Evolutionary conservation across 1,139 yeast species (phyloP), one percentile per base, ranked within the genome.

Genomic region (Pichia norvegensis): DNA sequence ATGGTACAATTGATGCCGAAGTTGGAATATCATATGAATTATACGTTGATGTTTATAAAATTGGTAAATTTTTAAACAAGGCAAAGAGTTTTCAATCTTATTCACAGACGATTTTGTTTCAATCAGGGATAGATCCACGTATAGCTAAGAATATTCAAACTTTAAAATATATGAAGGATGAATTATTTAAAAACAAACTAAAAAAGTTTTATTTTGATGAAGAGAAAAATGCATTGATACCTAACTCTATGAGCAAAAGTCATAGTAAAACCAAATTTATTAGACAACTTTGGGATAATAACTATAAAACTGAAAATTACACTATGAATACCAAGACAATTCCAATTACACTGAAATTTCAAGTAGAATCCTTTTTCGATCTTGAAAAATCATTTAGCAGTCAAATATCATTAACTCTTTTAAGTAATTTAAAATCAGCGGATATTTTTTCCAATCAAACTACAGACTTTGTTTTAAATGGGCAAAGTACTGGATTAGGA

Each of bases 251-350:
- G 13, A 48, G 39, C n/a, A 45, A 43, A 17, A 39, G 50, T 5
- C 57, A 55, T 38, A 46, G 42, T 17, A 50, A 48, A 19, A 52
- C 59, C 5, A 52, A 56, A 45, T 51, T 52, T 16, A 46, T 57
- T 2, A 45, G 59, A 29, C 29, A 51, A 19, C 37, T 57, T 2
- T 57, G 57, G 56, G 49, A 56, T 44, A 40, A 41, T 19, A 47
- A 53, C 38, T 57, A 56, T 29, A 53, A 47, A 31, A 8, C 33
- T 16, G 49, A 50, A 21, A 52, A 46, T 27, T 52, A 48, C 42
- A 36, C 22, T 4, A 44, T 40, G 7, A 43, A 44, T n/a, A 47
- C 52, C 2, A 45, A 49, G 33, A 23, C 45, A 17, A 43, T 49
- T 17, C 48, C 48, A 13, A 2, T 49, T 4, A 14, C 38, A 16